These are phyloP conservation scores for Phytophthora multivora DNA, from an alignment of 352 stramenopile species.

Conservation along the genomic window DNA sequence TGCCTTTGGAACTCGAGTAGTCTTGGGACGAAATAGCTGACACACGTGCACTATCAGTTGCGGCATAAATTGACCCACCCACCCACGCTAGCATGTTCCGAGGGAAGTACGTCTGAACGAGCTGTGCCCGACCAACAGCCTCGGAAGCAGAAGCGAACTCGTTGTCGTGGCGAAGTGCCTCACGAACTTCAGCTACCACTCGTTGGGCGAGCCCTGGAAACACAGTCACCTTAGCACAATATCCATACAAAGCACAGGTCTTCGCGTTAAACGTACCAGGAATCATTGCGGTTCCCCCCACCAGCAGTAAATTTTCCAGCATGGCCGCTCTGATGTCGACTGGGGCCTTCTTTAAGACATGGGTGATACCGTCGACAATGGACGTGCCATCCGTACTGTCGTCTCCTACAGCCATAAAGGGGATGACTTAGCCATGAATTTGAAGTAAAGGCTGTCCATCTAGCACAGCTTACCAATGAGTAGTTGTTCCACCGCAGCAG, in stretches of 20 bases:
- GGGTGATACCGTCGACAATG: constrained; percentile 59
- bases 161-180: constrained; percentile 42
- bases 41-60: constrained; percentile 52
- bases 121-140: constrained; percentile 38
- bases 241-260: not conserved
- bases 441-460: not conserved
- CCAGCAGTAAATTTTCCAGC: constrained; percentile 76
- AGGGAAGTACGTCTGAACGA: constrained; percentile 67
- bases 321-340: constrained; percentile 70
- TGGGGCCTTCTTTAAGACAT: constrained; percentile 59
- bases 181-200: constrained; percentile 51
- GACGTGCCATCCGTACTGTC: constrained; percentile 44
- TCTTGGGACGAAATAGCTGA: constrained; percentile 58
- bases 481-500: constrained; percentile 49
- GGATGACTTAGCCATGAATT: not conserved
- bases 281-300: constrained; percentile 81
- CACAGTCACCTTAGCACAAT: constrained; percentile 2
- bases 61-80: constrained; percentile 75
- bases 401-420: constrained; percentile 26
- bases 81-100: constrained; percentile 80
- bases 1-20: constrained; percentile 47
- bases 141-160: constrained; percentile 39
- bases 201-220: constrained; percentile 57
- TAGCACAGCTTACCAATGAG: constrained; percentile 41
- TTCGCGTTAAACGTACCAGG: constrained; percentile 42